Evolutionary conservation across 805 yeast genomes (phyloP), one percentile per base, ranked within the genome.

Genomic region (Candida alai): DNA sequence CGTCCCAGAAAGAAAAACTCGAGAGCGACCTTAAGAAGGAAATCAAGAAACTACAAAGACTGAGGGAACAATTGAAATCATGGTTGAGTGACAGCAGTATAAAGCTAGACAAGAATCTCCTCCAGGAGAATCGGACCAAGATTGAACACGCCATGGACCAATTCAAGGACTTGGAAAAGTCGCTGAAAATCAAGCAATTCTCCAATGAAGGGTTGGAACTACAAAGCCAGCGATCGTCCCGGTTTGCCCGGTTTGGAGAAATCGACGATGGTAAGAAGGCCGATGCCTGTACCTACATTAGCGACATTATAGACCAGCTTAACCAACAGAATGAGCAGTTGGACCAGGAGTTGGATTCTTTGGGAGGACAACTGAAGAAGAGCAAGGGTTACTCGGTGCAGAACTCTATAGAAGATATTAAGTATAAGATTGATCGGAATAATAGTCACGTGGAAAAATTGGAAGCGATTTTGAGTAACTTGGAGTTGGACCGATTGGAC

Each of bases 71-170:
- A 64, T 85, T 90, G 49, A 90, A 90, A 63, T 84, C 84, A 37
- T 90, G 98, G 98, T 64, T 88, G 55, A 78, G 90, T 27, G 89
- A 90, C 46, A 84, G 81, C 47, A 95, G 89, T 43, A 88, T 89
- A 30, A 88, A 94, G 56, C 95, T 90, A 49, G 72, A 66, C 42
- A 62, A 65, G 45, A 46, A 41, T 29, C 37, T 51, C 19, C 46
- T 67, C 20, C 68, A 56, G 32, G 93, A 87, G 55, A 84, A 83
- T 49, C 74, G 79, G 11, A 56, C 68, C 32, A 65, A 86, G 43
- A 68, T 81, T 37, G 97, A 90, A 49, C 84, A 88, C 51, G 93
- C 93, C 41, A 90, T 90, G 98, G 98, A 90, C 60, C 76, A 88
- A 49, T 93, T 90, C 64, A 93, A 93, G 57, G 90, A 87, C 36